phyloP scores from a whole-genome alignment of 176 grass and related monocot species.

The Musa troglodytarum region DNA sequence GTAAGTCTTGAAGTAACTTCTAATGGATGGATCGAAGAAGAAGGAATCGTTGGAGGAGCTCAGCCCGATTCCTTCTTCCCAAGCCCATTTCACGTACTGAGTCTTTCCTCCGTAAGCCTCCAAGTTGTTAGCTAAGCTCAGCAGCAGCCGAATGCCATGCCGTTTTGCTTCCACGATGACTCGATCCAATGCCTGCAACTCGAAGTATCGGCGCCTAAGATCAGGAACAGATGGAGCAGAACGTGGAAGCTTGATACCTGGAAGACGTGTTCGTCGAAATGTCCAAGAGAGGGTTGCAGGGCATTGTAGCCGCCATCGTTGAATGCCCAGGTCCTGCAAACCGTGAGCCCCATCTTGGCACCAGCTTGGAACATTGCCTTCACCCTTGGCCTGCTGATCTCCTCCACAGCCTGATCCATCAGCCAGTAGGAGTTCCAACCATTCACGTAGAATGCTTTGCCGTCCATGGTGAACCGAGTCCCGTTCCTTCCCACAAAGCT shows the following conservation, averaged over 20 bases:
- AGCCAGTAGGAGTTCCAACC: conserved; percentile 99
- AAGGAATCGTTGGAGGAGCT: conserved; percentile 91
- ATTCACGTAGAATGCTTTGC: conserved; percentile 64
- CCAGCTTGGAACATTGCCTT: conserved; percentile 40
- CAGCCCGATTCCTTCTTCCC: conserved; percentile 78
- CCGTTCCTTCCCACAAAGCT: conserved; percentile 72
- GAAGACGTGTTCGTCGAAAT: conserved; percentile 84
- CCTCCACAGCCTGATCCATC: conserved; percentile 88
- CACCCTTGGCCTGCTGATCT: conserved; percentile 42
- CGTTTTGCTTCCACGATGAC: conserved; percentile 63
- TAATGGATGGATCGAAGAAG: conserved; percentile 86
- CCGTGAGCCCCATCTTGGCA: conserved; percentile 75
- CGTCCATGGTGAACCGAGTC: conserved; percentile 47
- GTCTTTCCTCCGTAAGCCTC: conserved; percentile 89
- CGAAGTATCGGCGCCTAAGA: neutral
- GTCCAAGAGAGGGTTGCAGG: conserved; percentile 61
- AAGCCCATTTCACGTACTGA: conserved; percentile 94
- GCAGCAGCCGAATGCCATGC: conserved; percentile 60
- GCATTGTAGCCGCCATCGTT: conserved; percentile 94
- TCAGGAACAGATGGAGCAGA: neutral
- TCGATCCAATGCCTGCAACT: conserved; percentile 57
- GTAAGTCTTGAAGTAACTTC: conserved; percentile 86
- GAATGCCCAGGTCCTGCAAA: conserved; percentile 95
- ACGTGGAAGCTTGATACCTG: conserved; percentile 17
- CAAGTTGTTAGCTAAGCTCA: conserved; percentile 80